Base-by-base conservation (phyloP, 1,284 basidiomycete genomes). In the Ceraceosorus guamensis region DNA sequence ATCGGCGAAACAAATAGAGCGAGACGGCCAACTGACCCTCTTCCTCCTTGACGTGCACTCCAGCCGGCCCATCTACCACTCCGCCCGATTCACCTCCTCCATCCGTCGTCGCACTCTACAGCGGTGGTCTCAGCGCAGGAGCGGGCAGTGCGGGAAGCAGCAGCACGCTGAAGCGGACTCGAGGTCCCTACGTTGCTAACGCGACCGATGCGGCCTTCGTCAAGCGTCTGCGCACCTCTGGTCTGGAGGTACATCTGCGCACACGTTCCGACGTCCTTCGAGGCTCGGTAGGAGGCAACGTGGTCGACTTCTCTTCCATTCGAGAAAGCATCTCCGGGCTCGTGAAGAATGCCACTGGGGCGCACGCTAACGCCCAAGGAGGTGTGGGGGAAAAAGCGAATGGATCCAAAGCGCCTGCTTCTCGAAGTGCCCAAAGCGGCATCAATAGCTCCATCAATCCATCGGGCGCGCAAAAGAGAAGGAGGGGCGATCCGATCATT, bases 401-500 rank as follows among this genome's bases (percentile, higher is more conserved):
- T n/a, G n/a, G n/a, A n/a, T n/a, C n/a, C n/a, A n/a, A 60, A 65
- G 55, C 50, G 51, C 16, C 50, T 47, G 18, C 41, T 43, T n/a
- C n/a, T n/a, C n/a, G n/a, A n/a, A n/a, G n/a, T n/a, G n/a, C n/a
- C n/a, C n/a, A n/a, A n/a, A n/a, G n/a, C n/a, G n/a, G n/a, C n/a
- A n/a, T n/a, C n/a, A n/a, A n/a, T n/a, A n/a, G n/a, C n/a, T n/a
- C n/a, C n/a, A n/a, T n/a, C n/a, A n/a, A n/a, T n/a, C n/a, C n/a
- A n/a, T 13, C 55, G 52, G 32, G 37, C 37, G 16, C 37, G 37
- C 51, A 66, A 49, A 71, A 67, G 48, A 62, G 65, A 46, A 66
- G 76, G 34, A 66, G 71, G 2, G 71, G 71, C 53, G 67, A 87
- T 76, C 92, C 92, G 0, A 97, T 98, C 72, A 92, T 97, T 75